Evolutionary conservation across 2,329 filamentous ascomycete genomes (phyloP), one percentile per base, ranked within the genome.

Genomic region (Metarhizium guizhouense): DNA sequence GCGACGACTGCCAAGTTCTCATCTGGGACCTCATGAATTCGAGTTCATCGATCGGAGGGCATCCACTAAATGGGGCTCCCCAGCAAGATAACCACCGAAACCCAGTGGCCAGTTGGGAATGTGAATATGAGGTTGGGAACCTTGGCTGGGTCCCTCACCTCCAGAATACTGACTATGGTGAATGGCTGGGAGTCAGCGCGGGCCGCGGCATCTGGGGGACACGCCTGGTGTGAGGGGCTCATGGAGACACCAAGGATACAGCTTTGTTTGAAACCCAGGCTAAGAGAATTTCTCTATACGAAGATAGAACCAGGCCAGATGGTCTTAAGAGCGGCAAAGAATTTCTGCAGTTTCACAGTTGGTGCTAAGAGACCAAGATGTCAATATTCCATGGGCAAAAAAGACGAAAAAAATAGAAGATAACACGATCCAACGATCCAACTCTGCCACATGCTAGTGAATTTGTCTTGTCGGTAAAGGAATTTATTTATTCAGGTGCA

Each of bases 1-100:
- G 81, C 6, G 94, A 99, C 65, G 94, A 99, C 70, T 93, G 85
- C 60, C 83, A 94, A 62, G 93, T 97, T 2, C 78, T 97, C 36
- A 79, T 96, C 16, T 99, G 94, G 94, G 94, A 99, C 70, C 77
- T 99, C 10, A 79, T 96, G 60, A 93, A 88, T 58, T 67, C 69
- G 64, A 67, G 74, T 70, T 60, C 78, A 70, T 64, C 79, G 59
- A 68, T 73, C 43, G 62, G 67, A 57, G 63, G 58, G 6, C 70
- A 75, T 29, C 65, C 72, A 10, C 64, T 74, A 43, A 83, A 82
- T 59, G 81, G 80, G 40, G 70, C 73, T 1, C 72, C 75, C 3
- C 74, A 75, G 52, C 67, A 74, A 18, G 82, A 85, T 47, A 87
- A 76, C 67, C 77, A 73, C 68, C 82, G 82, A 58, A 85, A 79